Base-by-base conservation (phyloP, 2,329 filamentous ascomycete species). In the Xylaria polymorpha region DNA sequence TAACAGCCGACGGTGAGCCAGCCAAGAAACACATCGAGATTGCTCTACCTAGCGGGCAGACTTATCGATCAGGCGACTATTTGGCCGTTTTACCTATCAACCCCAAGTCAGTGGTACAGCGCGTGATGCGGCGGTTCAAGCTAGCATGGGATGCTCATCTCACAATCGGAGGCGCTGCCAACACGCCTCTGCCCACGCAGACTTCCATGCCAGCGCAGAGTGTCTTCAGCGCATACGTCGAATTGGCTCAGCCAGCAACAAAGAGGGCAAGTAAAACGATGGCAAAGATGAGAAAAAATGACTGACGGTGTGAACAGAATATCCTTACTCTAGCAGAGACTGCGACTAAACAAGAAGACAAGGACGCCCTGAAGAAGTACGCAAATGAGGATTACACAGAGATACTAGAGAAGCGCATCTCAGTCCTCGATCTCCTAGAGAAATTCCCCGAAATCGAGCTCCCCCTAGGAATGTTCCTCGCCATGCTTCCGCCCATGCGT, bases 51-150 rank as follows among this genome's bases (percentile, higher is more conserved):
- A 86, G 84, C 0, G 87, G 86, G 60, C 84, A 88, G 83, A 85
- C 84, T 0, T 95, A 94, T 79, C 85, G 86, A 46, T 87, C 90
- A 1, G 93, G 92, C 15, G 92, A 95, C 76, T 95, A 96, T 77
- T 85, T 95, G 0, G 90, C 91, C 0, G 83, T 94, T 2, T 82
- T 94, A 1, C 92, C 92, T 0, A 80, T 92, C 37, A 95, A 95
- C 77, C 88, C 89, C 1, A 84, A 84, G 55, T 80, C 85, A 37
- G 88, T 83, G 10, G 86, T 94, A 2, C 83, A 85, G 4, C 85
- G 91, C 9, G 91, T 87, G 0, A 87, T 94, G 80, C 83, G 85
- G 20, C 83, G 85, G 22, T 94, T 94, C 77, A 81, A 85, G 0
- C 80, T 95, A 0, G 85, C 90, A 0, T 91, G 90, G 87, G 92